Percentiles rank a stretch among this genome's conserved stretches.
phyloP scores from a whole-genome alignment of 345 rosid species.

The Pugionium dolabratum region DNA sequence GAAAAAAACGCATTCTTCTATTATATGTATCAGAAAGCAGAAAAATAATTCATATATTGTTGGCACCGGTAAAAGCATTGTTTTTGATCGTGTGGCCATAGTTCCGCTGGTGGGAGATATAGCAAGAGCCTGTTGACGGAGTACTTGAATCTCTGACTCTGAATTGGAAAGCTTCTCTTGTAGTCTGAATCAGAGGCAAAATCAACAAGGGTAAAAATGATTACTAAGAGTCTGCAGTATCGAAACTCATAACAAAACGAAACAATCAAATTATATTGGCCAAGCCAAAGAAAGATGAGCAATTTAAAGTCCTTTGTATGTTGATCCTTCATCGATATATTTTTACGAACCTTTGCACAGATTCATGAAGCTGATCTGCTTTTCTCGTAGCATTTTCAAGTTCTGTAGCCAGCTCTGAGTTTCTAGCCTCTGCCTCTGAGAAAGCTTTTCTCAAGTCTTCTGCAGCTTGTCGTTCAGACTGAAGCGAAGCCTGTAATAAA shows the following conservation, averaged over 20 bases:
- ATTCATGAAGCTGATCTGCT: conserved; percentile 93
- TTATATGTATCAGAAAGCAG: conserved; percentile 5
- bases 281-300: conserved; percentile 11
- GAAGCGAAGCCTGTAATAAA: conserved; percentile 59
- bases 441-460: conserved; percentile 67
- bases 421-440: conserved; percentile 63
- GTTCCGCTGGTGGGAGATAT: conserved; percentile 92
- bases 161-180: conserved; percentile 96
- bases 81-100: conserved; percentile 64
- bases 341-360: conserved; percentile 82
- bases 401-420: conserved; percentile 67
- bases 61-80: conserved; percentile 69
- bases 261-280: conserved; percentile 9
- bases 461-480: conserved; percentile 61
- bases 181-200: conserved; percentile 53
- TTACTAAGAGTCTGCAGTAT: conserved; percentile 12
- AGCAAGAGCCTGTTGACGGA: conserved; percentile 93
- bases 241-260: conserved; percentile 14
- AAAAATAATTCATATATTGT: conserved; percentile 21
- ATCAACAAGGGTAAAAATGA: conserved; percentile 23
- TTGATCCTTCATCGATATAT: conserved; percentile 14
- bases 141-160: conserved; percentile 97
- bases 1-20: conserved; percentile 27
- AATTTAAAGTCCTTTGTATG: neutral
- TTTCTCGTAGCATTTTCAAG: conserved; percentile 74